Base-by-base conservation (phyloP, 179 eudicot genomes). In the Spinacia oleracea region DNA sequence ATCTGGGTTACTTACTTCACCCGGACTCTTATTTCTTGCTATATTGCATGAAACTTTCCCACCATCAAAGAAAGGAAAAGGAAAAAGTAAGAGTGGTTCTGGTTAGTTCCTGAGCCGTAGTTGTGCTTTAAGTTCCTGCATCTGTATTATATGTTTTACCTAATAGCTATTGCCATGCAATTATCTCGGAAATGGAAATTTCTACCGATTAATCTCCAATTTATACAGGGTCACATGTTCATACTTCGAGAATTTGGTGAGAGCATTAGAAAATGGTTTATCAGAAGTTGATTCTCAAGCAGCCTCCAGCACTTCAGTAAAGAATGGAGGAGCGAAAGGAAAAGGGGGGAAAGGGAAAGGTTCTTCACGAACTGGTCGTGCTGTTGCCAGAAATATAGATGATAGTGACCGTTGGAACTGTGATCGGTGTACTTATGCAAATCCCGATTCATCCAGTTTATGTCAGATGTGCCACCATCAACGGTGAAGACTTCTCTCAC, bases 211-310 rank as follows among this genome's bases (percentile, higher is more conserved):
- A 14, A 53, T 70, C 20, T 70, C 68, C 5, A 60, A 34, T 45
- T 73, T 68, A 16, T 83, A 74, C 89, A 93, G 97, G 53, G 93
- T 91, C 67, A 91, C 97, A 48, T 83, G 87, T 72, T 86, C 91
- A 35, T 90, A 88, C 88, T 93, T 93, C 75, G 97, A 93, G 90
- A 93, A 93, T 79, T 86, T 93, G 77, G 92, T 93, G n/a, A 86
- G 88, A 67, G 94, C 93, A 67, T 81, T 93, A 67, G 97, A 93
- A 84, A 89, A 90, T 53, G 90, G 90, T 75, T 83, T 93, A 56
- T 86, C 92, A 53, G 96, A 91, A 74, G 97, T 93, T 53, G 79
- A 83, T 69, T 48, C 88, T 46, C 85, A 80, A 55, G 89, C 81
- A 27, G 85, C 86, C 23, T 74, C 85, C 77, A 85, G 89, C 76